Conservation (phyloP, 129 eudicot species). For the Helichrysum umbraculigerum region DNA sequence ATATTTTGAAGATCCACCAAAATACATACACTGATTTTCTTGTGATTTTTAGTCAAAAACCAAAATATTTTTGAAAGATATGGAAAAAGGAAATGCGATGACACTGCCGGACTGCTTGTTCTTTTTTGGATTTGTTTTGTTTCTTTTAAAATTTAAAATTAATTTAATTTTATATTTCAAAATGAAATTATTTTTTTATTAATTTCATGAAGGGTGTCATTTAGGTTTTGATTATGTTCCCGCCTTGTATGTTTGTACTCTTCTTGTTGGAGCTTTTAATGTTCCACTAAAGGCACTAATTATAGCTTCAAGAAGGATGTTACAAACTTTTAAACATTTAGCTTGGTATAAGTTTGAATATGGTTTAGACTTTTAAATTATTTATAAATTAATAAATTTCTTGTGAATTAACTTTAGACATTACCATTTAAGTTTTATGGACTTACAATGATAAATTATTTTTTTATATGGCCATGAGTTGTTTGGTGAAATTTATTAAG, state of each 20-base stretch:
- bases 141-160: neutral
- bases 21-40: slow-evolving; percentile 10
- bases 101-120: slow-evolving; percentile 16
- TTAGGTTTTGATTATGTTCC: slow-evolving; percentile 49
- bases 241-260: slow-evolving; percentile 53
- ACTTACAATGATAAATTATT: too few species aligned
- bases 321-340: neutral
- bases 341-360: neutral
- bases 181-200: slow-evolving; percentile 2
- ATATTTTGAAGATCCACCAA: slow-evolving; percentile 28
- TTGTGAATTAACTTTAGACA: too few species aligned
- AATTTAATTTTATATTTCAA: slow-evolving; percentile 5
- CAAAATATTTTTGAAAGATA: neutral
- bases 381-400: too few species aligned
- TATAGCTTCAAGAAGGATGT: slow-evolving; percentile 9
- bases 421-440: too few species aligned
- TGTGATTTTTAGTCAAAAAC: neutral
- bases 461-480: too few species aligned
- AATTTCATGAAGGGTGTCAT: slow-evolving; percentile 4
- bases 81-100: slow-evolving; percentile 21
- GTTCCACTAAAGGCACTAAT: neutral
- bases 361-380: too few species aligned
- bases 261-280: slow-evolving; percentile 20
- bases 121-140: slow-evolving; percentile 25
- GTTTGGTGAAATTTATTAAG: too few species aligned